Percentiles rank a stretch among this genome's conserved stretches.
phyloP scores from a whole-genome alignment of 306 rosid species.

The Acacia crassicarpa region DNA sequence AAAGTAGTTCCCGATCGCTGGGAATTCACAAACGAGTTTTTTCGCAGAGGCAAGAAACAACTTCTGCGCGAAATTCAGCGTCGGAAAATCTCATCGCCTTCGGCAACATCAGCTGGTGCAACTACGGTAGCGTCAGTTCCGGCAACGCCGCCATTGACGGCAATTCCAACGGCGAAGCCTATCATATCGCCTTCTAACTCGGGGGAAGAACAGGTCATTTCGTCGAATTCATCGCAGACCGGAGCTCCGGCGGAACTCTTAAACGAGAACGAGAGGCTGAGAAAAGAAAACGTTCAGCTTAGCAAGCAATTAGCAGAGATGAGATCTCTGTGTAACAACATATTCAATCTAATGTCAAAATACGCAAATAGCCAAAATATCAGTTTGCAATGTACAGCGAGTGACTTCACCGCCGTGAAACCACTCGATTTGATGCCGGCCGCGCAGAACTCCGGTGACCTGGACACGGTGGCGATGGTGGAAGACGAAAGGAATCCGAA shows the following conservation, averaged over 20 bases:
- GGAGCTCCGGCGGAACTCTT: constrained; percentile 60
- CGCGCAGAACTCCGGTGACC: constrained; percentile 29
- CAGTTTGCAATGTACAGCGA: background rate
- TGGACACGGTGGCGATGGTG: background rate
- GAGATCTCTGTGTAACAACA: constrained; percentile 74
- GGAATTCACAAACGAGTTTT: constrained; percentile 84
- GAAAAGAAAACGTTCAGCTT: constrained; percentile 66
- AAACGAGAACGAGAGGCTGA: constrained; percentile 82
- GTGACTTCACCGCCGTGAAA: constrained; percentile 29
- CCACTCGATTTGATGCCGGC: constrained; percentile 66
- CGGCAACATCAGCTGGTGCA: background rate
- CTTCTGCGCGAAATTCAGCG: constrained; percentile 83
- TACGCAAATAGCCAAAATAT: constrained; percentile 38
- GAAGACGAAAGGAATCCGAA: constrained; percentile 45
- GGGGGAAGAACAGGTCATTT: constrained; percentile 68
- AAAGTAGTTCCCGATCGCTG: constrained; percentile 91
- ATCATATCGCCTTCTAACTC: constrained; percentile 63
- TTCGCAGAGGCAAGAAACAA: constrained; percentile 65
- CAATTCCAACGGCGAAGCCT: constrained; percentile 32
- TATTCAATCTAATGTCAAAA: constrained; percentile 65
- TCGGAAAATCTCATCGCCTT: constrained; percentile 48
- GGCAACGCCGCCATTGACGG: constrained; percentile 25
- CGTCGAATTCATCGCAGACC: constrained; percentile 62
- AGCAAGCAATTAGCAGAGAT: constrained; percentile 71
- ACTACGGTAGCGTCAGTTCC: background rate